Percentiles rank a stretch among this genome's conserved stretches.
Evolutionary conservation across 176 grass and related monocot species (phyloP).

Genomic region (Carex pumila): DNA sequence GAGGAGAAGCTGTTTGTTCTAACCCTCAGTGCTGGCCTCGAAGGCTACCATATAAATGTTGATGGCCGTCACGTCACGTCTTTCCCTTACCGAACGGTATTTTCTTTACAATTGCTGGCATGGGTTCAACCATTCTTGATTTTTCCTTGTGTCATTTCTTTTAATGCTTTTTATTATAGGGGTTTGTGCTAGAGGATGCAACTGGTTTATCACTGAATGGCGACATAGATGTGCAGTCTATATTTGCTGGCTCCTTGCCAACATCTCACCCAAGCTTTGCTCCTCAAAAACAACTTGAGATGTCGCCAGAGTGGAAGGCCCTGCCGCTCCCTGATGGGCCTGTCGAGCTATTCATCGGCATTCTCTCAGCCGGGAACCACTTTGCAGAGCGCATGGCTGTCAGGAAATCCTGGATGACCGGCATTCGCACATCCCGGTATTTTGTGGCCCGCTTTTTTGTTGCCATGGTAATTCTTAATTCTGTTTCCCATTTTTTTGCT

Average conservation of each 20-base stretch:
- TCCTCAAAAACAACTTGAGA: constrained; percentile 74
- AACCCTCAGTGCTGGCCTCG: constrained; percentile 80
- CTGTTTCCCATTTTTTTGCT: background rate
- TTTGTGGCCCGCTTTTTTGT: constrained; percentile 88
- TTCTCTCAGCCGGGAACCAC: constrained; percentile 92
- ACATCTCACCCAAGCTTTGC: constrained; percentile 71
- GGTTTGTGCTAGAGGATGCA: constrained; percentile 88
- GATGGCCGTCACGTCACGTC: constrained; percentile 80
- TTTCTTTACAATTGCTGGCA: constrained; percentile 6
- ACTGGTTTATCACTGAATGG: constrained; percentile 92
- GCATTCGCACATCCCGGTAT: constrained; percentile 48
- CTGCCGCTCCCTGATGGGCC: constrained; percentile 53
- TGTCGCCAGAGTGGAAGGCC: constrained; percentile 68
- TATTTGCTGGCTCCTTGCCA: constrained; percentile 77
- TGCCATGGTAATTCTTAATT: constrained; percentile 61
- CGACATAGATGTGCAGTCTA: constrained; percentile 74
- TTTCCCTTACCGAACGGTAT: constrained; percentile 88
- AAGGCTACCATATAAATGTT: constrained; percentile 93
- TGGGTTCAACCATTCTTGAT: background rate
- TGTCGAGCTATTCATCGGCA: constrained; percentile 84
- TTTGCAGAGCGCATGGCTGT: constrained; percentile 96
- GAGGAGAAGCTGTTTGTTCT: constrained; percentile 87
- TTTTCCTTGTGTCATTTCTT: constrained; percentile 2
- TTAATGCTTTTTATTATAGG: constrained; percentile 43
- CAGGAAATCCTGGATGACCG: constrained; percentile 92